Evolutionary conservation across 2,329 filamentous ascomycete genomes (phyloP), one percentile per base, ranked within the genome.

Genomic region (Lachnellula occidentalis): DNA sequence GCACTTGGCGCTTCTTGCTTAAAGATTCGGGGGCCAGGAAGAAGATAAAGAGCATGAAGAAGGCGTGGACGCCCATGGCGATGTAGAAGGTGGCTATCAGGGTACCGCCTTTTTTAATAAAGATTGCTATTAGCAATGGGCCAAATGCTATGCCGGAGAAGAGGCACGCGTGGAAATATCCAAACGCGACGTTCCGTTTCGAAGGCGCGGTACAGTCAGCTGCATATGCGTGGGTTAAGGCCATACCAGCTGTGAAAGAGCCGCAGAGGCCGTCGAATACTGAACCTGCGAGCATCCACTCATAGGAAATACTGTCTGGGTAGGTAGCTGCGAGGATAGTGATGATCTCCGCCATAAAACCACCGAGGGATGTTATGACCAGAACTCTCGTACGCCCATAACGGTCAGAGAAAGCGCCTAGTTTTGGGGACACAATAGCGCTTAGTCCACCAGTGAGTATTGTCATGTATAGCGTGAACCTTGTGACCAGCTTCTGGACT

Each of bases 121-220:
- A 76, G 62, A 88, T 86, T 2, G 88, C 92, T 0, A 91, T 87
- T 21, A 95, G 67, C 2, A 95, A 78, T 7, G 94, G 94, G 0
- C 94, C 94, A 34, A 92, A 72, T 0, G 94, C 92, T 45, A 97
- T 82, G n/a, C 94, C 94, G 1, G 81, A 79, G 70, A 96, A 97
- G 8, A 99, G 76, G 62, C 87, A 91, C 11, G 90, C 91, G 65
- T 97, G 90, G 64, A 97, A 86, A 68, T 92, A 92, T 6, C 90
- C 92, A 69, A 97, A 94, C 4, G 85, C 83, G 7, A 95, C 87
- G 56, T 87, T 88, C 19, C 94, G 84, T 65, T 82, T 83, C 31
- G 88, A 86, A 0, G 91, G 88, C 4, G 87, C 77, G 0, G 91
- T 92, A 71, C 90, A 96, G 70, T 99, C 94, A 41, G 90, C 86